Evolutionary conservation across 2,329 filamentous ascomycete genomes (phyloP).

Genomic region (Nannizzia gypsea): DNA sequence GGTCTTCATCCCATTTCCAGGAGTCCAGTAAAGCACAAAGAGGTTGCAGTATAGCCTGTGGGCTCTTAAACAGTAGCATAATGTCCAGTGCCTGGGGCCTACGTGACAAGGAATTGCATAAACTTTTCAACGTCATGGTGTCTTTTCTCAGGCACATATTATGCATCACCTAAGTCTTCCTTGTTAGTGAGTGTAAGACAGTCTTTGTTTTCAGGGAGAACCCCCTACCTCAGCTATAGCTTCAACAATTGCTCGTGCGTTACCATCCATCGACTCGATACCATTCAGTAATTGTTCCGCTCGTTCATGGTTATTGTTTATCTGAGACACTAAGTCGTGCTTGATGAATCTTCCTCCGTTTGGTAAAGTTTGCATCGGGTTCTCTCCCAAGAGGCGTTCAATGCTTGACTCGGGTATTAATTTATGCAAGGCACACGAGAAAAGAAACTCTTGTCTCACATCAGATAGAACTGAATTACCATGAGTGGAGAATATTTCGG

Average conservation of each 20-base stretch:
- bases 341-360: constrained; percentile 63
- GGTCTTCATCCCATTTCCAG: constrained; percentile 55
- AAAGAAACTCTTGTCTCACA: constrained; percentile 72
- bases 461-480: constrained; percentile 49
- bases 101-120: constrained; percentile 47
- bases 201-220: background rate
- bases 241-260: constrained; percentile 72
- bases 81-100: constrained; percentile 47
- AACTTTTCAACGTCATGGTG: constrained; percentile 50
- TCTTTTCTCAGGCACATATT: constrained; percentile 48
- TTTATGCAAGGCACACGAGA: constrained; percentile 77
- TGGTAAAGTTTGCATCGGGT: constrained; percentile 67
- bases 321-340: constrained; percentile 66
- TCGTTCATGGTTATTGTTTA: constrained; percentile 61
- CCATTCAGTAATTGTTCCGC: constrained; percentile 67
- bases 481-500: constrained; percentile 51
- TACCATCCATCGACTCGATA: constrained; percentile 81
- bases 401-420: constrained; percentile 70
- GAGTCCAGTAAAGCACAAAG: constrained; percentile 47
- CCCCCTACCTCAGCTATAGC: constrained; percentile 57
- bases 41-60: constrained; percentile 45
- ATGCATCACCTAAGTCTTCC: constrained; percentile 37
- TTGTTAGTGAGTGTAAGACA: background rate
- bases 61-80: constrained; percentile 48
- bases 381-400: constrained; percentile 68